Conservation (phyloP, 83 land plant species). For the Isoetes engelmannii region DNA sequence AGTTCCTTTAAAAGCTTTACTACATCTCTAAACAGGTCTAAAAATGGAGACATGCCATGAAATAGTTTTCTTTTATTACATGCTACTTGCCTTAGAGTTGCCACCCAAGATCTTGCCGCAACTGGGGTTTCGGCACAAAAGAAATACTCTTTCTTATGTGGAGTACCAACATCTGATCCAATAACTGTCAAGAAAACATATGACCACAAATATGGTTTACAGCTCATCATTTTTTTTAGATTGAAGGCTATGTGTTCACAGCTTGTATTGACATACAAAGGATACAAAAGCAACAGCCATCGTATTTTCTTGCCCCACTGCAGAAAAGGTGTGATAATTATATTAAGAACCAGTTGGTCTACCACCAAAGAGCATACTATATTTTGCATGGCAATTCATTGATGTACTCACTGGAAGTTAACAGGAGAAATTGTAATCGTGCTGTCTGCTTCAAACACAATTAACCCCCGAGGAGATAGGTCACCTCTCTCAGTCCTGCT, state of each 20-base stretch:
- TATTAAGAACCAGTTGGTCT: no score
- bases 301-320: constrained; percentile 90
- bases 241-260: no score
- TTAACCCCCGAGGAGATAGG: constrained; percentile 21
- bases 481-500: constrained; percentile 32
- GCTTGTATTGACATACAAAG: no score
- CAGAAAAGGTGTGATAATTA: no score
- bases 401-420: constrained; percentile 36
- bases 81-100: constrained; percentile 65
- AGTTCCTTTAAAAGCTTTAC: no score
- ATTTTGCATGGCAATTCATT: no score
- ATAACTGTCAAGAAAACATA: background rate
- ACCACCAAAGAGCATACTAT: no score
- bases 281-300: constrained; percentile 99
- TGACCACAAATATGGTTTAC: background rate
- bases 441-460: constrained; percentile 33
- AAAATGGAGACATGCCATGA: background rate
- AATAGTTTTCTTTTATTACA: background rate
- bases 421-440: constrained; percentile 32
- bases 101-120: constrained; percentile 95
- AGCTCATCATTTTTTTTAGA: background rate
- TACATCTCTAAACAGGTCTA: background rate
- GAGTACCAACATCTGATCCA: constrained; percentile 73
- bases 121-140: constrained; percentile 97
- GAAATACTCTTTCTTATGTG: constrained; percentile 82